Base-by-base conservation (phyloP, 2,329 filamentous ascomycete genomes). In the Colletotrichum shisoi region DNA sequence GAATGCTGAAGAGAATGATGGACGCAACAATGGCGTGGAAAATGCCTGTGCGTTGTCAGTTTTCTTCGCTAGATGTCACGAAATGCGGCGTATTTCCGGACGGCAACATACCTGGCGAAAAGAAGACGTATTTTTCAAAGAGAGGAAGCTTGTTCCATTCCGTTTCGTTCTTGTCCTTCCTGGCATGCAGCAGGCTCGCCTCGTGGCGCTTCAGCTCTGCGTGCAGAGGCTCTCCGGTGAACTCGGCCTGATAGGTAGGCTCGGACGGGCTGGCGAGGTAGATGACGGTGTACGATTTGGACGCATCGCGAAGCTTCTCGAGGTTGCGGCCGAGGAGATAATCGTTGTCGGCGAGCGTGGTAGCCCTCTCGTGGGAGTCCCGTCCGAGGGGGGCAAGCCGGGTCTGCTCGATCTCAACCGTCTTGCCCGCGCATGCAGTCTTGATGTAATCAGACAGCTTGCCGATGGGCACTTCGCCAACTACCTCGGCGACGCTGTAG, bases 101-200 rank as follows among this genome's bases (percentile, higher is more conserved):
- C 2, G 27, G 15, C 34, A 21, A 81, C 85, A 73, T 80, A 94
- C 92, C 92, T 74, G 93, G 92, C 12, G 90, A 94, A 72, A 99
- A 91, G 81, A 94, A 98, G 76, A 97, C 91, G 78, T 99, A 99
- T 78, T 91, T 93, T 79, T 96, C 91, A 73, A 99, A 98, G 49
- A 96, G 79, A 4, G 87, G 83, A 37, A 83, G 77, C 42, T 78
- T 82, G 64, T 83, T 73, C 59, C 74, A 72, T 7, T 73, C 76
- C 7, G 76, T 80, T 60, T 70, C 73, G 67, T 85, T 82, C 17
- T 75, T 74, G 19, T 79, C 78, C 62, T 77, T 79, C 70, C 70
- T 70, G 24, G 70, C 56, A n/a, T 69, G 61, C n/a, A 49, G 37
- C n/a, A 70, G 64, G 24, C 71, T 71, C 21, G 78, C 73, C 8